Percentiles rank a stretch among this genome's conserved stretches.
Conservation (phyloP, 1,284 basidiomycete genomes). For the Salmacisia buchloeana region DNA sequence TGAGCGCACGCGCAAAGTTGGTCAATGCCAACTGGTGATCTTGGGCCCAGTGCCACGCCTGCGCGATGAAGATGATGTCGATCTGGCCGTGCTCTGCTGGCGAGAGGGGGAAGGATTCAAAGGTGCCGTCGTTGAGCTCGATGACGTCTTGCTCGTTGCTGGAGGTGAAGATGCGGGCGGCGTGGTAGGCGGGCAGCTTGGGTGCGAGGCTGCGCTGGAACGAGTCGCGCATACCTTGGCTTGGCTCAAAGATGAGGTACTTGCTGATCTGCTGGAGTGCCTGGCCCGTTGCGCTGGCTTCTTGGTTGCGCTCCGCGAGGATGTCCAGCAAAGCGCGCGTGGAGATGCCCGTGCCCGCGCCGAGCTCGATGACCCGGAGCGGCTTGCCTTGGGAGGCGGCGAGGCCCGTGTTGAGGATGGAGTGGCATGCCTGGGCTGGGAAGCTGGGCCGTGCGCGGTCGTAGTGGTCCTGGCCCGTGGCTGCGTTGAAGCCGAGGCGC, state of each 20-base stretch:
- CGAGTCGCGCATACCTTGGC: constrained; percentile 33
- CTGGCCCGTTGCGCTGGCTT: constrained; percentile 24
- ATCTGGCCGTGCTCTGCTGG: constrained; percentile 19
- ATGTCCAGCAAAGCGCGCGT: constrained; percentile 34
- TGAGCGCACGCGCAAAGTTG: constrained; percentile 25
- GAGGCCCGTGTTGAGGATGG: constrained; percentile 22
- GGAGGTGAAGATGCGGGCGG: constrained; percentile 19
- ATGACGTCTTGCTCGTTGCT: constrained; percentile 10
- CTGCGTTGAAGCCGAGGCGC: constrained; percentile 29
- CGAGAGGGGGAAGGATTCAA: constrained; percentile 23
- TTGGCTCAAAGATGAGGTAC: background rate
- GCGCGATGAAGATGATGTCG: constrained; percentile 38
- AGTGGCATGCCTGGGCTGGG: constrained; percentile 24
- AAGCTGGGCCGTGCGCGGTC: constrained; percentile 33
- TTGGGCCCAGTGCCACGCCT: constrained; percentile 46
- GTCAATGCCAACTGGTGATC: constrained; percentile 28
- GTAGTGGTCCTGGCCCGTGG: constrained; percentile 28
- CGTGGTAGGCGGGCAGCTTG: constrained; percentile 12
- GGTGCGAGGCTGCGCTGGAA: constrained; percentile 20
- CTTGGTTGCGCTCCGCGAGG: constrained; percentile 17
- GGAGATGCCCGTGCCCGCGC: constrained; percentile 43
- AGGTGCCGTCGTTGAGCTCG: constrained; percentile 30
- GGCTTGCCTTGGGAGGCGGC: constrained; percentile 14
- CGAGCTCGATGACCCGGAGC: constrained; percentile 40
- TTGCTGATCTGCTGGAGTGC: constrained; percentile 23